Evolutionary conservation across 1,284 basidiomycete species (phyloP), one percentile per base, ranked within the genome.

Genomic region (Golubevia sp.): DNA sequence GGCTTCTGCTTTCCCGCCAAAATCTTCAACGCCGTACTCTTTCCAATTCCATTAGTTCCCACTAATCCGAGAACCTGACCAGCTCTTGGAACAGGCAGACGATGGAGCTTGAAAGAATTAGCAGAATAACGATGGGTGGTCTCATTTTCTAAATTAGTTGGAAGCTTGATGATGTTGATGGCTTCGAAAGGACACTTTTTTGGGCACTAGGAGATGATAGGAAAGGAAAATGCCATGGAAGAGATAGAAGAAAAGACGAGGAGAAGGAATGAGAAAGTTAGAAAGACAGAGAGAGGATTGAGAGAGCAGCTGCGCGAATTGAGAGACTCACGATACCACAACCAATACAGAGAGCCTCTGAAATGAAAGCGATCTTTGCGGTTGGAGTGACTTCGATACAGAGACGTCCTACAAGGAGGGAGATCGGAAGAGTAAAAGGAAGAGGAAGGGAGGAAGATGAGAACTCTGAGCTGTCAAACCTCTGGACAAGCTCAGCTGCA

Each of bases 131-230:
- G 76, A 66, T 83, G 80, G 13, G 80, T 83, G 23, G 79, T 83
- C 61, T 83, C 79, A 56, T 69, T 66, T 52, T 83, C 80, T 56
- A 83, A 68, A 63, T 83, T 83, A 61, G 80, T 83, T 56, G 80
- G 80, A 27, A 82, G 70, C 64, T 83, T 83, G 71, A 83, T 80
- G 52, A 83, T 83, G 70, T 78, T 83, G 68, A 83, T 83, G 30
- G 80, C 80, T 58, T 83, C 80, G 51, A 83, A 83, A 23, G 80
- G 80, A 56, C 80, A 83, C 70, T 83, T 83, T 52, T 83, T 83
- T 34, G 74, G 70, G 67, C 80, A 83, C 50, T 56, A 56, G 23
- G 48, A 26, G n/a, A 27, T n/a, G 58, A 51, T 50, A 20, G 44
- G 49, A 54, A 21, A 52, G 26, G 11, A 51, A 2, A 3, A 2